Percentiles rank a stretch among this genome's conserved stretches.
Conservation (phyloP, 2,329 filamentous ascomycete species). For the Stylonectria norvegica region DNA sequence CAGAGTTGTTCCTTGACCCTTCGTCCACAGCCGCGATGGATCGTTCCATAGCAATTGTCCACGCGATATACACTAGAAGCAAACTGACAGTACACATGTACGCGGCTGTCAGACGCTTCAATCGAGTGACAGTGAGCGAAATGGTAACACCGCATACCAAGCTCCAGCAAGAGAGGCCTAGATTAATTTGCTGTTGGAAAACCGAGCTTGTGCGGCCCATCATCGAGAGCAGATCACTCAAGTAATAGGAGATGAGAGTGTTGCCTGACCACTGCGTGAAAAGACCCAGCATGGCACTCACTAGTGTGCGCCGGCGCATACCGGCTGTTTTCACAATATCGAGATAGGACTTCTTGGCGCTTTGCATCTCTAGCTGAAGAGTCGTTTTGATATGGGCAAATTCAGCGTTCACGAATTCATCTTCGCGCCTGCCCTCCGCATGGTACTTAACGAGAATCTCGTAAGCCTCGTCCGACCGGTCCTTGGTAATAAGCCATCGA, state of each 20-base stretch:
- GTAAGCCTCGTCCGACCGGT: conserved; percentile 3
- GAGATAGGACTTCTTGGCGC: neutral
- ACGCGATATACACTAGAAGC: conserved; percentile 49
- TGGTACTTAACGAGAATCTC: conserved; percentile 8
- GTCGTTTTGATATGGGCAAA: conserved; percentile 4
- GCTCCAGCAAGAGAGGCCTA: conserved; percentile 15
- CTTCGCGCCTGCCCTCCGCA: conserved; percentile 3
- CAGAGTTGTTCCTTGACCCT: conserved; percentile 27
- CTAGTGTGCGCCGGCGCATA: neutral
- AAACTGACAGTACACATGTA: conserved; percentile 40
- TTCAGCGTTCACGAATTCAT: conserved; percentile 6
- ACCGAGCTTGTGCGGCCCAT: conserved; percentile 24
- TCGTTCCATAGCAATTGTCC: conserved; percentile 47
- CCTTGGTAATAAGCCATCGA: conserved; percentile 5
- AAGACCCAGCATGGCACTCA: neutral
- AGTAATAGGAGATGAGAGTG: conserved; percentile 37
- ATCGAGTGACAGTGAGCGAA: conserved; percentile 42
- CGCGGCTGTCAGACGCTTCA: conserved; percentile 35
- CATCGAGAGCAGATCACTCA: conserved; percentile 29
- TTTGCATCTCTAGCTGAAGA: conserved; percentile 1
- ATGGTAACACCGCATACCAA: conserved; percentile 40
- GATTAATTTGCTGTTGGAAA: conserved; percentile 19
- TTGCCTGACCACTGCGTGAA: conserved; percentile 19
- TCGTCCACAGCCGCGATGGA: conserved; percentile 30
- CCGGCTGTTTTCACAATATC: neutral